Evolutionary conservation across 495 filamentous ascomycete species (phyloP).

Genomic region (Lichenothelia convexa): DNA sequence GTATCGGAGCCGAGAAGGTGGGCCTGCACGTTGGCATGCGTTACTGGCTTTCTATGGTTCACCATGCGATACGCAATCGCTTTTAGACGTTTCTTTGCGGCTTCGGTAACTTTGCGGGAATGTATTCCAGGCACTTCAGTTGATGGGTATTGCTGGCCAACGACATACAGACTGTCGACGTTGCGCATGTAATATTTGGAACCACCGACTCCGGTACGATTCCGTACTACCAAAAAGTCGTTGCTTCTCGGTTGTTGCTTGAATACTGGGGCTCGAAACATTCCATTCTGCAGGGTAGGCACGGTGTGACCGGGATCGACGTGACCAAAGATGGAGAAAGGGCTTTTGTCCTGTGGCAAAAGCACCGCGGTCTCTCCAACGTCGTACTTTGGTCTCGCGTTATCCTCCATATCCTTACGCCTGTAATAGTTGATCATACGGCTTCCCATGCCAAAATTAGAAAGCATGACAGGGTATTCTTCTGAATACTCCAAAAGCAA

Average conservation of each 20-base stretch:
- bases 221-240: slow-evolving; percentile 78
- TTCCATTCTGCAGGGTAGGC: slow-evolving; percentile 78
- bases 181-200: slow-evolving; percentile 64
- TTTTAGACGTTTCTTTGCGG: slow-evolving; percentile 83
- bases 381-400: slow-evolving; percentile 50
- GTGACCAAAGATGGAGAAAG: slow-evolving; percentile 85
- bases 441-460: slow-evolving; percentile 93
- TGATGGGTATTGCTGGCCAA: slow-evolving; percentile 81
- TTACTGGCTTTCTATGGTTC: slow-evolving; percentile 36
- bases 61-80: slow-evolving; percentile 83
- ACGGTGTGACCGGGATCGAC: slow-evolving; percentile 78
- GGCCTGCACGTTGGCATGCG: slow-evolving; percentile 41
- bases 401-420: slow-evolving; percentile 63
- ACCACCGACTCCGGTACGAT: slow-evolving; percentile 52
- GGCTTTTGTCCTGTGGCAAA: slow-evolving; percentile 82
- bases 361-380: slow-evolving; percentile 76
- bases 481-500: slow-evolving; percentile 91
- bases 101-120: slow-evolving; percentile 84
- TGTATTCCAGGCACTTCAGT: slow-evolving; percentile 85
- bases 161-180: slow-evolving; percentile 73
- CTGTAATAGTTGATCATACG: slow-evolving; percentile 93
- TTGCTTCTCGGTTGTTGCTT: slow-evolving; percentile 58
- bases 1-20: slow-evolving; percentile 87
- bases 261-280: slow-evolving; percentile 90
- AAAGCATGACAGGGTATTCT: slow-evolving; percentile 75